A percentile compares a stretch with the other conserved stretches of the same genome.
phyloP scores from a whole-genome alignment of 495 filamentous ascomycete genomes.

The Trichoderma virens region DNA sequence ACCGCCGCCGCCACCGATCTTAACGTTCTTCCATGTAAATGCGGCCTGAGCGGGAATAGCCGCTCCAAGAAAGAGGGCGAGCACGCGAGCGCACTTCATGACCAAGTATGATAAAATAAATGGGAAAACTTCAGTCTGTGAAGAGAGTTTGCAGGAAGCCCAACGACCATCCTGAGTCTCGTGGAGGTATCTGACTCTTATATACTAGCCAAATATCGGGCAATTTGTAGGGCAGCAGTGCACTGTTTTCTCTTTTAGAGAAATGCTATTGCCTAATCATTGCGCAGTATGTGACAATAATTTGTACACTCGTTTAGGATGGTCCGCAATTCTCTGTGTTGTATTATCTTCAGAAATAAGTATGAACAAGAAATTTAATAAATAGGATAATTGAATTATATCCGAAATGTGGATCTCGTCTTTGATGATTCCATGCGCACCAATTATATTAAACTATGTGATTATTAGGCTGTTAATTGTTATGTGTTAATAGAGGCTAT shows the following conservation, averaged over 20 bases:
- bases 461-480: not conserved
- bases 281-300: no score
- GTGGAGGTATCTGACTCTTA: no score
- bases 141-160: no score
- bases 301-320: not conserved
- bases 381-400: not conserved
- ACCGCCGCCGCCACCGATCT: slow-evolving; percentile 49
- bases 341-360: not conserved
- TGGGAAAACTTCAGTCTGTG: no score
- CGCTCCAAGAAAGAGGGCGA: slow-evolving; percentile 4
- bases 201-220: no score
- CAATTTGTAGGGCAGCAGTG: no score
- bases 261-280: no score
- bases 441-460: not conserved
- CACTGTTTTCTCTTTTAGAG: no score
- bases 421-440: not conserved
- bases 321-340: not conserved
- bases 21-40: slow-evolving; percentile 41
- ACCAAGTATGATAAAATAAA: no score
- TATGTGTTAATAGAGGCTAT: no score
- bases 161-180: no score
- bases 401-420: not conserved
- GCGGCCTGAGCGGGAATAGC: slow-evolving; percentile 21
- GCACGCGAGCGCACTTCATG: not conserved
- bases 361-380: not conserved